phyloP scores from a whole-genome alignment of 768 basidiomycete species.

The Dictyophora rubrovolvata region DNA sequence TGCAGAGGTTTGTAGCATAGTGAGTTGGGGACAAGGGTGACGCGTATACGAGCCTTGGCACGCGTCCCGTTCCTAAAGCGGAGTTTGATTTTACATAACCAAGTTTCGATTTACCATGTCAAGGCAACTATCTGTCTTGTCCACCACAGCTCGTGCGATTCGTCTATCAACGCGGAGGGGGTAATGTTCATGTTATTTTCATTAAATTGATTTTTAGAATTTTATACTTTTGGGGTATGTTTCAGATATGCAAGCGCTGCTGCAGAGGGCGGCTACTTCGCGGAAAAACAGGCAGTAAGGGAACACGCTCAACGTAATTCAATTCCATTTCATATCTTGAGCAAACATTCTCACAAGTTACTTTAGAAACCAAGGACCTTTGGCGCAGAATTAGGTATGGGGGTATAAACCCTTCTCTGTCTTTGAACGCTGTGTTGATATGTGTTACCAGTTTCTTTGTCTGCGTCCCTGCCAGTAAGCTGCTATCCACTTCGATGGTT shows the following conservation, averaged over 20 bases:
- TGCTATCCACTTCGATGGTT: background rate
- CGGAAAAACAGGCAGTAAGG: slow-evolving; percentile 44
- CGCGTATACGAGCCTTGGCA: slow-evolving; percentile 6
- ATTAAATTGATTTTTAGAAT: background rate
- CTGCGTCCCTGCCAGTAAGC: slow-evolving; percentile 66
- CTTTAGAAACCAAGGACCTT: slow-evolving; percentile 59
- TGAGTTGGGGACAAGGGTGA: background rate
- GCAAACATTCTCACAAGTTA: slow-evolving; percentile 10
- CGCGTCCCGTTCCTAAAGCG: background rate
- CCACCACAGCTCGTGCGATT: slow-evolving; percentile 1
- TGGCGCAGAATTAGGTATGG: slow-evolving; percentile 83
- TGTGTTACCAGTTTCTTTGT: slow-evolving; percentile 49
- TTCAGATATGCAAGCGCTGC: slow-evolving; percentile 8
- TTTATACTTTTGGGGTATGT: background rate
- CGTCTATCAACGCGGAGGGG: slow-evolving; percentile 7
- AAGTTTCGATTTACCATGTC: background rate
- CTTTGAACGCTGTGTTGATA: background rate
- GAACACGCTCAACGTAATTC: slow-evolving; percentile 58
- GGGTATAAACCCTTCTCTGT: background rate
- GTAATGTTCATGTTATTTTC: background rate
- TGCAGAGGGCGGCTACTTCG: slow-evolving; percentile 25
- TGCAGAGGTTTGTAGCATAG: slow-evolving; percentile 56
- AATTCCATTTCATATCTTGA: slow-evolving; percentile 7
- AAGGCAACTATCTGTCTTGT: slow-evolving; percentile 1
- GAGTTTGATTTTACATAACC: background rate